A percentile compares a stretch with the other conserved stretches of the same genome.
phyloP scores from a whole-genome alignment of 164 flowering plant genomes.

The Hamamelis virginiana region DNA sequence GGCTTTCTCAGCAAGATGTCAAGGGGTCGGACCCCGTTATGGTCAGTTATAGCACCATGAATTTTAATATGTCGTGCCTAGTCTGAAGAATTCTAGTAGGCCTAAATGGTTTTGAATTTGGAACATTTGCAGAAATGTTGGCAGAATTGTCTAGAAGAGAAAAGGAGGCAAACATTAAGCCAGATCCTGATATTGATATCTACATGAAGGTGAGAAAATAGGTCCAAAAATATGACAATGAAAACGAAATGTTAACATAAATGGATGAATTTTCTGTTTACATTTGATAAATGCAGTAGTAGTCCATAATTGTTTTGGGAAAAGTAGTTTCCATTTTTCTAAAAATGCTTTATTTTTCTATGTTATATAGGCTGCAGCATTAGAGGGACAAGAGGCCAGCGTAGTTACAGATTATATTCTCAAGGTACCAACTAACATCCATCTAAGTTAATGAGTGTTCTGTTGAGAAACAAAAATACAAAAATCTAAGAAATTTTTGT shows the following conservation, averaged over 20 bases:
- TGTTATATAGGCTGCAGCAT: slow-evolving; percentile 50
- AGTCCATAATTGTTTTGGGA: no score
- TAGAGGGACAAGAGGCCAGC: slow-evolving; percentile 65
- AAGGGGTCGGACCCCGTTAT: slow-evolving; percentile 48
- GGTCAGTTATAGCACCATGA: slow-evolving; percentile 26
- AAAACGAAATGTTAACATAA: no score
- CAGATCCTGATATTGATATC: slow-evolving; percentile 61
- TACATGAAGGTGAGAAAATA: slow-evolving; percentile 51
- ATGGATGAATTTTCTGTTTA: no score
- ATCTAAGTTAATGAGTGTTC: not conserved
- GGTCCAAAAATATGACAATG: no score
- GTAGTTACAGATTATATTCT: slow-evolving; percentile 74
- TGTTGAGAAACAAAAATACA: not conserved
- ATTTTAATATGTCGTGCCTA: not conserved
- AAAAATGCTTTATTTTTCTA: not conserved
- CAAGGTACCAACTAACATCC: slow-evolving; percentile 37
- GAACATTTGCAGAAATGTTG: slow-evolving; percentile 46
- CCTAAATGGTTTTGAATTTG: not conserved
- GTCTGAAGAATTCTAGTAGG: no score
- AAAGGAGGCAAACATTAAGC: slow-evolving; percentile 54
- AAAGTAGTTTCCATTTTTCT: no score
- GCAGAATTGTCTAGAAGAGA: slow-evolving; percentile 59
- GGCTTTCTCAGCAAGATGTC: slow-evolving; percentile 51
- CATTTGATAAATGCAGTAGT: no score
- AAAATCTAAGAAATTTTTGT: not conserved